Percentiles rank a stretch among this genome's conserved stretches.
Conservation (phyloP, 1,139 yeast species). For the Debaryomyces singareniensis region DNA sequence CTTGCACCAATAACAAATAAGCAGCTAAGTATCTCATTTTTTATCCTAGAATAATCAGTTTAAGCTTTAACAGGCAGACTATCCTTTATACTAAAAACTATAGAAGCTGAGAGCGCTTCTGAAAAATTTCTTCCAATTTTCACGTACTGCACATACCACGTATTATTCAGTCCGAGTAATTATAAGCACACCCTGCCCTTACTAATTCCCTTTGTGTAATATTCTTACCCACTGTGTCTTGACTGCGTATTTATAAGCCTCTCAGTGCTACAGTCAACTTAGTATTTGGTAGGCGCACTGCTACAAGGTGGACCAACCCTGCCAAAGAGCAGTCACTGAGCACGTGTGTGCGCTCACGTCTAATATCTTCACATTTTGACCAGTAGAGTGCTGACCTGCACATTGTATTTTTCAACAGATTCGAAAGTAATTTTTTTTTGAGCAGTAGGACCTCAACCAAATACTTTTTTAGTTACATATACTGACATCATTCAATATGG, state of each 20-base stretch:
- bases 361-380: too few species aligned
- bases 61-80: conserved; percentile 53
- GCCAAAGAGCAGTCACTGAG: too few species aligned
- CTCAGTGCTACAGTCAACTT: too few species aligned
- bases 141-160: conserved; percentile 1
- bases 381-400: too few species aligned
- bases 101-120: background rate
- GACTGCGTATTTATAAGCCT: too few species aligned
- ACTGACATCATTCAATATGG: conserved; percentile 24
- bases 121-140: conserved; percentile 2
- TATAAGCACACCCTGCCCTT: too few species aligned
- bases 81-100: conserved; percentile 36
- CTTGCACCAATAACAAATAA: conserved; percentile 79
- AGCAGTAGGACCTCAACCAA: conserved; percentile 1
- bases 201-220: too few species aligned
- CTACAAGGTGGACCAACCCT: too few species aligned
- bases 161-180: conserved; percentile 1
- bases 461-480: conserved; percentile 2
- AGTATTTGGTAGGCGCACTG: too few species aligned
- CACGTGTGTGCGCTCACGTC: too few species aligned
- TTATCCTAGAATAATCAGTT: conserved; percentile 48
- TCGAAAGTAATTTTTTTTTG: conserved; percentile 2
- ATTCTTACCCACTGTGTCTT: too few species aligned
- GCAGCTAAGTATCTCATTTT: conserved; percentile 83
- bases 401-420: too few species aligned